Conservation (phyloP, 2,329 filamentous ascomycete genomes). For the Cytospora paraplurivora region DNA sequence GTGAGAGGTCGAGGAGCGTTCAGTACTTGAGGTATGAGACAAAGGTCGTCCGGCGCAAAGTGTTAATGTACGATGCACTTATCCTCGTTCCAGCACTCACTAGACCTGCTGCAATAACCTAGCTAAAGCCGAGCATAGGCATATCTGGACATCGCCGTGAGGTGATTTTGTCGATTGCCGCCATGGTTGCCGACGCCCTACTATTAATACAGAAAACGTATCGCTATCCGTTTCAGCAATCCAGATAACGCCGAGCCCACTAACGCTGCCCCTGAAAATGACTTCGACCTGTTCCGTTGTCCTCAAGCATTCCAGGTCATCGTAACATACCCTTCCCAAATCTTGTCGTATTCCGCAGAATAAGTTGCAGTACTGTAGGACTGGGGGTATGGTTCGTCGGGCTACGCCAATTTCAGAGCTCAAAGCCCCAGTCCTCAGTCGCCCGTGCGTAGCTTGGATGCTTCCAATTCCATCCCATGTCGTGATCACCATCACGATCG, state of each 20-base stretch:
- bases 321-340: not conserved
- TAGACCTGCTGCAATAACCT: not conserved
- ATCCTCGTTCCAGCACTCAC: no score
- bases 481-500: not conserved
- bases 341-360: not conserved
- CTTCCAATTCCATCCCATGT: not conserved
- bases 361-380: not conserved
- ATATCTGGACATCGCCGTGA: not conserved
- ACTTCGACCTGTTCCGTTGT: not conserved
- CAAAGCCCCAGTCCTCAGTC: not conserved
- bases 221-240: conserved; percentile 7
- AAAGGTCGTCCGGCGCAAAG: no score
- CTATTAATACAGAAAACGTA: not conserved
- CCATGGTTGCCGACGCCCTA: not conserved
- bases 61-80: no score
- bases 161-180: not conserved
- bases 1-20: no score
- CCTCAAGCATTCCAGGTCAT: not conserved
- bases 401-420: not conserved
- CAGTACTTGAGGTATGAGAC: no score
- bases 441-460: not conserved
- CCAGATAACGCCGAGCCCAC: not conserved
- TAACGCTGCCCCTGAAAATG: not conserved
- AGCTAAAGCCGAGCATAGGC: not conserved
- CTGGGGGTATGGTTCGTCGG: not conserved